Evolutionary conservation across 257 asterid species (phyloP).

Genomic region (Handroanthus guayacan): DNA sequence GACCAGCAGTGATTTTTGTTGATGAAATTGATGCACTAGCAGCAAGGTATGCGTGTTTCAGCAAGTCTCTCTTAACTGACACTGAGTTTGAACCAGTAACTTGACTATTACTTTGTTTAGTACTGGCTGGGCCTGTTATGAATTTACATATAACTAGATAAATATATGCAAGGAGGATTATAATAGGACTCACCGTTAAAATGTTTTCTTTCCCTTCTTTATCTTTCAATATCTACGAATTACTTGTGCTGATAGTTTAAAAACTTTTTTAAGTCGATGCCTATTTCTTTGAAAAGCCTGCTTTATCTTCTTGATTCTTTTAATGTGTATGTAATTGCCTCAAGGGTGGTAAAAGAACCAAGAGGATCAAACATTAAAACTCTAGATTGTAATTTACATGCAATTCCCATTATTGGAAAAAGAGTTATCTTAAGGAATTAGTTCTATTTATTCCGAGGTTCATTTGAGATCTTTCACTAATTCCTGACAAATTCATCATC

Average conservation of each 20-base stretch:
- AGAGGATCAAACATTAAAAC: too few relatives aligned
- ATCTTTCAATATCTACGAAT: background rate
- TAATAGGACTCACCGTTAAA: background rate
- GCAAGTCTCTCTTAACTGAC: constrained; percentile 16
- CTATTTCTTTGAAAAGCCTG: background rate
- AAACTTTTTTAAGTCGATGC: background rate
- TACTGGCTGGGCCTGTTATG: background rate
- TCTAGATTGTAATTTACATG: too few relatives aligned
- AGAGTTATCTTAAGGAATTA: too few relatives aligned
- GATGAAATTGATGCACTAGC: constrained; percentile 99
- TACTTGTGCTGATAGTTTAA: background rate
- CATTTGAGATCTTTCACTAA: too few relatives aligned
- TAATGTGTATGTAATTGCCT: background rate
- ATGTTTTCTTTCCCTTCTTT: background rate
- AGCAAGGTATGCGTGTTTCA: constrained; percentile 69
- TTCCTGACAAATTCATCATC: too few relatives aligned
- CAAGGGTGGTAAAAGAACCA: too few relatives aligned
- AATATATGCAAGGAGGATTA: background rate
- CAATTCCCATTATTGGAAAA: too few relatives aligned
- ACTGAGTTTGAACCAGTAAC: constrained; percentile 28
- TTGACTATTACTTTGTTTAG: constrained; percentile 4
- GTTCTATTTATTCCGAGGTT: too few relatives aligned
- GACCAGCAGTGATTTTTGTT: constrained; percentile 94
- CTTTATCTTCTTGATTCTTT: constrained; percentile 15
- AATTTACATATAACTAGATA: background rate